phyloP scores from a whole-genome alignment of 2,329 filamentous ascomycete genomes.

The Amylocarpus encephaloides region DNA sequence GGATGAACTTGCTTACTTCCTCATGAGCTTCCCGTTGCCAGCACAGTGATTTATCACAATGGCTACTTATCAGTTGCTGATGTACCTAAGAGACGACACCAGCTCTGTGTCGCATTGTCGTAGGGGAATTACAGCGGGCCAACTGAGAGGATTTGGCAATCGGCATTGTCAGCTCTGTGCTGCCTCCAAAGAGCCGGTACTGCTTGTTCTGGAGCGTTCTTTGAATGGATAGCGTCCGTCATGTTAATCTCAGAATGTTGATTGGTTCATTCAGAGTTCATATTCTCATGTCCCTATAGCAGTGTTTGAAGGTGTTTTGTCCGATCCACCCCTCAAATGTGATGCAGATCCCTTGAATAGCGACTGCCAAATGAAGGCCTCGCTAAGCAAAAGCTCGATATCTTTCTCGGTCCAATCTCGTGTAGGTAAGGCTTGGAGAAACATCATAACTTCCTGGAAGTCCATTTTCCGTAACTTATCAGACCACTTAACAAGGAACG shows the following conservation, averaged over 20 bases:
- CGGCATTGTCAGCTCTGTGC: too few relatives aligned
- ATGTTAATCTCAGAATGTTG: not conserved
- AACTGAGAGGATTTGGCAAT: too few relatives aligned
- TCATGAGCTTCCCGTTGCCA: too few relatives aligned
- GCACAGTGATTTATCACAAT: too few relatives aligned
- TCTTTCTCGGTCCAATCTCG: slow-evolving; percentile 96
- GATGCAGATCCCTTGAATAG: slow-evolving; percentile 91
- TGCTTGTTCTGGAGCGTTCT: too few relatives aligned
- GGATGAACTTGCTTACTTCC: too few relatives aligned
- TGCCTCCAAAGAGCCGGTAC: too few relatives aligned
- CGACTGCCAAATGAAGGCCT: slow-evolving; percentile 98
- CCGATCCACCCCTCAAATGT: slow-evolving; percentile 59
- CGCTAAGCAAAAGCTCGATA: slow-evolving; percentile 88
- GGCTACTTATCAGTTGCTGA: too few relatives aligned
- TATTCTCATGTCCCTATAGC: slow-evolving; percentile 9
- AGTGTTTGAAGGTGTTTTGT: slow-evolving; percentile 28
- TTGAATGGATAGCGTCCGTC: not conserved
- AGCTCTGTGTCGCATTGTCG: too few relatives aligned
- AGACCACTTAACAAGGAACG: slow-evolving; percentile 97
- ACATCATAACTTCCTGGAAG: slow-evolving; percentile 99
- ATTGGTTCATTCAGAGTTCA: not conserved
- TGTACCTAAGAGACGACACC: too few relatives aligned
- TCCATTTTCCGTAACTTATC: slow-evolving; percentile 94
- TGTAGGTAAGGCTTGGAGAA: slow-evolving; percentile 88
- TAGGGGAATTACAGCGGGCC: too few relatives aligned